These are phyloP conservation scores for Voacanga thouarsii DNA, from an alignment of 257 asterid genomes.

Conservation along the genomic window DNA sequence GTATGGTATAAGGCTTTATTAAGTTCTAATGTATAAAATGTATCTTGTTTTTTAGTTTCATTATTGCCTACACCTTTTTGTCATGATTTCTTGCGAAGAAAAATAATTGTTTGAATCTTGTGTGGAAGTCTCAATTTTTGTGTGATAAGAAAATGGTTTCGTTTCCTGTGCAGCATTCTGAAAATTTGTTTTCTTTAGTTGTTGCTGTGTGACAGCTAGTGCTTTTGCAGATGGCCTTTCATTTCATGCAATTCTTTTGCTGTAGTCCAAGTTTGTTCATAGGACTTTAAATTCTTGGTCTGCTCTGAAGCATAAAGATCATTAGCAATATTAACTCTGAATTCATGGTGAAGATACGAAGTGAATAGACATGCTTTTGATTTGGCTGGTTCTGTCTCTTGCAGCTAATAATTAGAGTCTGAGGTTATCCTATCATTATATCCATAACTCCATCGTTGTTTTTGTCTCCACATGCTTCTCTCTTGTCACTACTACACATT, in stretches of 20 bases:
- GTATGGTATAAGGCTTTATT: not conserved
- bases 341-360: not conserved
- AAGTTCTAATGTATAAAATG: not conserved
- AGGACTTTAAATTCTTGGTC: not conserved
- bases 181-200: not conserved
- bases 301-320: not conserved
- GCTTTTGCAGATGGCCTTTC: not conserved
- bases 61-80: not conserved
- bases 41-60: not conserved
- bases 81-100: not conserved
- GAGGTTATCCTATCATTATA: not conserved
- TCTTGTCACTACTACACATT: not conserved
- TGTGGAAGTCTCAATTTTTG: not conserved
- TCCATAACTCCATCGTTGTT: no score
- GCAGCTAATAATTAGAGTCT: not conserved
- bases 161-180: not conserved
- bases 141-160: not conserved
- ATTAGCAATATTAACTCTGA: not conserved
- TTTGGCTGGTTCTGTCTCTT: conserved; percentile 4
- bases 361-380: not conserved
- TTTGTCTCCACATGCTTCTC: not conserved
- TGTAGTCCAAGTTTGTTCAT: not conserved
- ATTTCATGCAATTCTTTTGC: not conserved
- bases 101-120: not conserved
- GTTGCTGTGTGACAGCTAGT: not conserved